These are phyloP conservation scores for Nicotiana attenuata DNA, from an alignment of 257 asterid species.

Conservation along the genomic window DNA sequence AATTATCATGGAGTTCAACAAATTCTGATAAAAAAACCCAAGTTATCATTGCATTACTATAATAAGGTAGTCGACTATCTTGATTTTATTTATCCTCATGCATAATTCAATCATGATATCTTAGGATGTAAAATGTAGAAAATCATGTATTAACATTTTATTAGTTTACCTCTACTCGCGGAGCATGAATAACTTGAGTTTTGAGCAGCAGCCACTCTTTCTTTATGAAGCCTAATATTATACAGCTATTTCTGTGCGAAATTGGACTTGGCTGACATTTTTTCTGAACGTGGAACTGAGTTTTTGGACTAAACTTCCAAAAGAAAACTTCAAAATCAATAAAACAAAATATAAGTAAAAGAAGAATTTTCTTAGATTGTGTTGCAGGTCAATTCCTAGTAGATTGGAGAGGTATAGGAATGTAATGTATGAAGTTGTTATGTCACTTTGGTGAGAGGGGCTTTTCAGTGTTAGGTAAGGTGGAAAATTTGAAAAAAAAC, in stretches of 20 bases:
- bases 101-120: background rate
- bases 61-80: no score
- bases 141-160: background rate
- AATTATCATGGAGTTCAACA: background rate
- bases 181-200: conserved; percentile 39
- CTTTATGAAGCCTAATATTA: conserved; percentile 71
- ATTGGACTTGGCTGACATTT: conserved; percentile 60
- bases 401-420: conserved; percentile 10
- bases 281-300: background rate
- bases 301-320: background rate
- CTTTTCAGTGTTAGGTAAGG: conserved; percentile 30
- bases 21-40: background rate
- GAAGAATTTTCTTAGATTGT: conserved; percentile 26
- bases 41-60: background rate
- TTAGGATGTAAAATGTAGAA: background rate
- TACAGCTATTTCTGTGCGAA: conserved; percentile 79
- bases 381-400: conserved; percentile 18
- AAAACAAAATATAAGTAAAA: background rate
- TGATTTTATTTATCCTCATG: background rate
- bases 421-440: conserved; percentile 3
- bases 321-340: background rate
- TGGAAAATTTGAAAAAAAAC: conserved; percentile 9
- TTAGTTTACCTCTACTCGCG: conserved; percentile 42
- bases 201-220: conserved; percentile 50
- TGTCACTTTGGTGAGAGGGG: conserved; percentile 28